phyloP scores from a whole-genome alignment of 2,329 filamentous ascomycete genomes.

The Sarocladium brachiariae region DNA sequence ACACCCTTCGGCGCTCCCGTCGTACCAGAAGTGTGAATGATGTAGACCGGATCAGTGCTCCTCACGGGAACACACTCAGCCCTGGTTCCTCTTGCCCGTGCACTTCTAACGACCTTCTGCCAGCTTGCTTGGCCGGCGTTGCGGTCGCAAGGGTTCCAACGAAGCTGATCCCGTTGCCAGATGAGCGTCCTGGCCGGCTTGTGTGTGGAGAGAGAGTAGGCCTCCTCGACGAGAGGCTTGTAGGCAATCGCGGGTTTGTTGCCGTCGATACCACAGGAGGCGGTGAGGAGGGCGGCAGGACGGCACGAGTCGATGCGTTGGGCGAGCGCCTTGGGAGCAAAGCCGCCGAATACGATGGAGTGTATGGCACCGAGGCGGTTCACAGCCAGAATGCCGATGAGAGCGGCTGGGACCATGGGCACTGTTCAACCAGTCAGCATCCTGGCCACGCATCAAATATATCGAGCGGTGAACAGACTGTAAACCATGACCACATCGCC shows the following conservation, averaged over 20 bases:
- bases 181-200: conserved; percentile 70
- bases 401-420: conserved; percentile 88
- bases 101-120: conserved; percentile 69
- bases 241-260: conserved; percentile 75
- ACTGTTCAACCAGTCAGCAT: conserved; percentile 43
- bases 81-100: conserved; percentile 56
- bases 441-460: neutral
- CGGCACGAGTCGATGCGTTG: conserved; percentile 81
- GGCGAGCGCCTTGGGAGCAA: conserved; percentile 72
- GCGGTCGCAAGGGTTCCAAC: conserved; percentile 65
- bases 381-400: conserved; percentile 80
- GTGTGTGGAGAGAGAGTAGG: conserved; percentile 57
- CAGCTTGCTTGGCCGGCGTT: conserved; percentile 68
- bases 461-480: conserved; percentile 47
- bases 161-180: conserved; percentile 74
- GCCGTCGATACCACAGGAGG: conserved; percentile 88
- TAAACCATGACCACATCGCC: conserved; percentile 89
- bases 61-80: conserved; percentile 72
- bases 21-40: conserved; percentile 83
- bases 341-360: conserved; percentile 88
- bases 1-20: conserved; percentile 81
- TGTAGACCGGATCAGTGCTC: conserved; percentile 75
- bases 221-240: conserved; percentile 67
- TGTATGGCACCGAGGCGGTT: conserved; percentile 81
- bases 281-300: conserved; percentile 73